Conservation (phyloP, 192 early-diverging fungal genomes). For the Haplosporangium gracile region DNA sequence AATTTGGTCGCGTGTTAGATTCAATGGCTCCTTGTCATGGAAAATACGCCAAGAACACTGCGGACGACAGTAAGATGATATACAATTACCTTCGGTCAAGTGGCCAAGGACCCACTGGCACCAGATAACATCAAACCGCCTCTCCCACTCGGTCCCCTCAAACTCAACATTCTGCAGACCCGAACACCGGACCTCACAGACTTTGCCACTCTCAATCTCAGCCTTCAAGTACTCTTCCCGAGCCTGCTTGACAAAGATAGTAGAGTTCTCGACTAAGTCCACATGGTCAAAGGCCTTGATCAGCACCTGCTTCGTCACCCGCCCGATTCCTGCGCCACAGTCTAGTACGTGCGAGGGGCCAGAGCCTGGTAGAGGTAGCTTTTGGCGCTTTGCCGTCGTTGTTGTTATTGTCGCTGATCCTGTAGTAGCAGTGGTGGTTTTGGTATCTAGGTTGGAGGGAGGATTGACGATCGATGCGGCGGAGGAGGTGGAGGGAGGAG, state of each 20-base stretch:
- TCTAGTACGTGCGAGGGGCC: constrained; percentile 69
- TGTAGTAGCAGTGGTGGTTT: constrained; percentile 22
- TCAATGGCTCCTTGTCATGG: not conserved
- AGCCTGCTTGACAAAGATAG: constrained; percentile 83
- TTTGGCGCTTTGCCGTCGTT: constrained; percentile 24
- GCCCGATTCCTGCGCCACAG: constrained; percentile 96
- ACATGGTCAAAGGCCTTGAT: constrained; percentile 83
- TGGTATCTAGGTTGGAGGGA: constrained; percentile 26
- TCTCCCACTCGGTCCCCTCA: constrained; percentile 75
- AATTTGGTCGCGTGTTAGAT: not conserved
- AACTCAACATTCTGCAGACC: constrained; percentile 79
- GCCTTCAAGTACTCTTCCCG: constrained; percentile 67
- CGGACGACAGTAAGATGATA: not conserved
- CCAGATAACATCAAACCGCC: constrained; percentile 95
- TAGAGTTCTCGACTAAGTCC: constrained; percentile 92
- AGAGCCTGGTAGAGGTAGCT: constrained; percentile 40
- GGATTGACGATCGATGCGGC: constrained; percentile 25
- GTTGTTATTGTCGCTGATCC: constrained; percentile 3
- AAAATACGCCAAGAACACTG: not conserved
- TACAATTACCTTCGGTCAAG: constrained; percentile 82
- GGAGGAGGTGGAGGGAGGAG: constrained; percentile 21
- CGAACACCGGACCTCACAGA: constrained; percentile 75
- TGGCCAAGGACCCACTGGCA: constrained; percentile 98
- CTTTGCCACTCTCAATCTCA: constrained; percentile 67
- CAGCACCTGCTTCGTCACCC: constrained; percentile 91